Percentiles rank a stretch among this genome's conserved stretches.
phyloP scores from a whole-genome alignment of 1,284 basidiomycete species.

The Ustilago vetiveriae region DNA sequence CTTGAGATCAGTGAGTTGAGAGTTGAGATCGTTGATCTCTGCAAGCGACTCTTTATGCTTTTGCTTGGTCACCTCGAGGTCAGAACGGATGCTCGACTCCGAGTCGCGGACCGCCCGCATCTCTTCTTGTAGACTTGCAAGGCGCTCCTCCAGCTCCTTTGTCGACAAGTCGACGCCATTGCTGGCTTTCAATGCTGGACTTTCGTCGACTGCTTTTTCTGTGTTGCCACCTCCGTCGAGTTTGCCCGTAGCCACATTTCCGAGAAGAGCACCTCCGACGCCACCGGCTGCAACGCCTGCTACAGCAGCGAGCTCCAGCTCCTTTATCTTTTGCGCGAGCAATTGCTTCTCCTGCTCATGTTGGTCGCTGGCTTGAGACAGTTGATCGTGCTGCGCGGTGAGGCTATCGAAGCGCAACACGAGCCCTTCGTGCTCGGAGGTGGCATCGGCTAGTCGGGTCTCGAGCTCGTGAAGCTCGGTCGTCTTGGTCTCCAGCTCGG shows the following conservation, averaged over 20 bases:
- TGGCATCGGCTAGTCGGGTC: constrained; percentile 65
- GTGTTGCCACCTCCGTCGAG: not conserved
- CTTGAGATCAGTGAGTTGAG: constrained; percentile 55
- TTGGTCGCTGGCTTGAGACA: constrained; percentile 4
- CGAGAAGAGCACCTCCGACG: constrained; percentile 14
- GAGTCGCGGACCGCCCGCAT: constrained; percentile 49
- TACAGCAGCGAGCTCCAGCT: constrained; percentile 36
- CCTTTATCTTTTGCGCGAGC: constrained; percentile 31
- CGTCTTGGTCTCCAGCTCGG: constrained; percentile 83
- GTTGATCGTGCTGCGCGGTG: constrained; percentile 25
- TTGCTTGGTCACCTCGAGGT: constrained; percentile 78
- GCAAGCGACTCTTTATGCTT: constrained; percentile 89
- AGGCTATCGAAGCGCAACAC: constrained; percentile 26
- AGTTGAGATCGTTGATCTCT: constrained; percentile 81
- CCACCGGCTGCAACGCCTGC: constrained; percentile 21
- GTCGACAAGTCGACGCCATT: constrained; percentile 79
- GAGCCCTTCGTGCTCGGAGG: constrained; percentile 27
- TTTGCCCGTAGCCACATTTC: constrained; percentile 4
- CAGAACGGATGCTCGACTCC: constrained; percentile 68
- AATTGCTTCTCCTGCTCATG: constrained; percentile 40
- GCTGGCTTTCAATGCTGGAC: constrained; percentile 73
- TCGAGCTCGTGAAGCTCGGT: constrained; percentile 79
- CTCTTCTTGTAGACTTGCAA: constrained; percentile 73
- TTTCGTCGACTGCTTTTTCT: not conserved
- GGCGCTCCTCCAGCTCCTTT: constrained; percentile 74